Evolutionary conservation across 1,284 basidiomycete species (phyloP), one percentile per base, ranked within the genome.

Genomic region (Trametes pubescens): DNA sequence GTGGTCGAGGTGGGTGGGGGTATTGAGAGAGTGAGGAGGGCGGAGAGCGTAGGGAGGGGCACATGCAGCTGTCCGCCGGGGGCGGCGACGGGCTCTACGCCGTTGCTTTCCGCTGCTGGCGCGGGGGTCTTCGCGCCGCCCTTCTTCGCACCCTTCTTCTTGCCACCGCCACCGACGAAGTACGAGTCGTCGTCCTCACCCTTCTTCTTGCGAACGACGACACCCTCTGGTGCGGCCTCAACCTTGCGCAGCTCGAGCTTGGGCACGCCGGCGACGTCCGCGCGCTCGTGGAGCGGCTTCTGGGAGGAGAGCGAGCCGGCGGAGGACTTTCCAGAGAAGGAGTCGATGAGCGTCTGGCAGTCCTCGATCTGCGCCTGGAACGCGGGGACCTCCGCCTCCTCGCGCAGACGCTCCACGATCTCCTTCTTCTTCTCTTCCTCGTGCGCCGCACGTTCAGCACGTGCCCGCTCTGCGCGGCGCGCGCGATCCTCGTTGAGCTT

Each of bases 281-380:
- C 73, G 71, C 79, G 82, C 60, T 75, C 77, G 9, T 76, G 64
- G 34, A 71, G 67, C 10, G 78, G 70, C 22, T 78, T 72, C 29
- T 74, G 73, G 14, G 73, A 67, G 24, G 75, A 75, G 57, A 82
- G 75, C 21, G 79, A 72, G 49, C 82, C 80, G 46, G 86, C 81
- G 35, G 82, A 83, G 63, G 82, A 81, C 78, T 91, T 92, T 51
- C 92, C 93, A 43, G 86, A 89, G 79, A 99, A 93, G 78, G 88
- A 92, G 76, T 95, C 93, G 77, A 99, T 93, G 67, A 98, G 87
- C 8, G 93, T 96, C 74, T 95, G 91, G 80, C 96, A 98, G 78
- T 99, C 98, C 80, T 99, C 96, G 72, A 99, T 96, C 78, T 99
- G 90, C 64, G 90, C 85, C 73, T 95, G 93, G 83, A 89, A 99